Percentiles rank a stretch among this genome's conserved stretches.
Conservation (phyloP, 345 rosid species). For the Pugionium cornutum region DNA sequence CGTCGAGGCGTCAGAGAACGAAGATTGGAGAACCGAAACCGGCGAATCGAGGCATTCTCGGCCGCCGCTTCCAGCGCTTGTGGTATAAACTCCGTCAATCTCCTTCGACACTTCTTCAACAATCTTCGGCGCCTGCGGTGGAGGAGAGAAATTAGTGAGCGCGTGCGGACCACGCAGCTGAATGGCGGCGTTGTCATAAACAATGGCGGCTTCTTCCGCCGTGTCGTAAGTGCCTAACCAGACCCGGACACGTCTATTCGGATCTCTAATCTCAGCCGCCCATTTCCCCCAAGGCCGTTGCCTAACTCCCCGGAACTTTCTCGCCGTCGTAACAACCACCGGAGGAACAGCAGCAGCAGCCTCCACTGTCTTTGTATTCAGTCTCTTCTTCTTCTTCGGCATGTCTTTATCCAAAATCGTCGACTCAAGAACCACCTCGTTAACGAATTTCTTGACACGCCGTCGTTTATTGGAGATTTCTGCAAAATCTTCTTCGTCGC, state of each 20-base stretch:
- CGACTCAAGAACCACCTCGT: constrained; percentile 61
- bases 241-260: constrained; percentile 66
- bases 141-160: constrained; percentile 68
- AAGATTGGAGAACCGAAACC: constrained; percentile 74
- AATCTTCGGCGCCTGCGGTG: constrained; percentile 32
- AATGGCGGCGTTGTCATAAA: constrained; percentile 91
- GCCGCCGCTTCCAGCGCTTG: constrained; percentile 41
- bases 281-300: constrained; percentile 99
- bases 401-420: constrained; percentile 11
- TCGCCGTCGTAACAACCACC: constrained; percentile 31
- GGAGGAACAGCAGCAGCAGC: neutral
- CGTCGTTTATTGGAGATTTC: constrained; percentile 27
- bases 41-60: constrained; percentile 55
- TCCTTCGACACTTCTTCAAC: constrained; percentile 4
- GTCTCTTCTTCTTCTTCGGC: constrained; percentile 17
- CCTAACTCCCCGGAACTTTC: constrained; percentile 84
- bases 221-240: constrained; percentile 94
- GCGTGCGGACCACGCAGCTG: constrained; percentile 92
- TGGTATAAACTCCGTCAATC: neutral
- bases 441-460: constrained; percentile 63
- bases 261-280: constrained; percentile 99
- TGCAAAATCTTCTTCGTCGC: constrained; percentile 67
- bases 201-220: constrained; percentile 95
- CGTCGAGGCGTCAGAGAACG: constrained; percentile 41
- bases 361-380: constrained; percentile 4